Evolutionary conservation across 2,329 filamentous ascomycete genomes (phyloP), one percentile per base, ranked within the genome.

Genomic region (Xylaria sp.): DNA sequence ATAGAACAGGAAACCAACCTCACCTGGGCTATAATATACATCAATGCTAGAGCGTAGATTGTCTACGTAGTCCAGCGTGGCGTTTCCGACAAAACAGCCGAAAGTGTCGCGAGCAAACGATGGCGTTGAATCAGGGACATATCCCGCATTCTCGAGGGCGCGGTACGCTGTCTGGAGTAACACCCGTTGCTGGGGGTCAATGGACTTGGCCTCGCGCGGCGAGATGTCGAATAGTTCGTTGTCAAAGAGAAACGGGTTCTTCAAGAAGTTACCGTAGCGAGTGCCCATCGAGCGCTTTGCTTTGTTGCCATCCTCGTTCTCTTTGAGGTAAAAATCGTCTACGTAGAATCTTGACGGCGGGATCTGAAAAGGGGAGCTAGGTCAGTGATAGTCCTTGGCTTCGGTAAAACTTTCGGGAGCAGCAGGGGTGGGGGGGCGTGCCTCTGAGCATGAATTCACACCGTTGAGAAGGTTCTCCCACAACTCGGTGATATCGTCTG

Each of bases 201-300:
- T 36, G 11, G 34, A 69, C 64, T 56, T 71, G 51, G 69, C 71
- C 61, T 72, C 69, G 2, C 69, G 67, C 4, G 69, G 71, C 11
- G 71, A 72, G 19, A 72, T 72, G n/a, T 70, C 65, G 63, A 72
- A 71, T 19, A 69, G 60, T 7, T 67, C 56, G 42, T 68, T 67
- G 36, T 71, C 71, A 24, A 72, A 72, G 12, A 65, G 54, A 51
- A 67, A 71, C 6, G 69, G 64, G 54, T 68, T 67, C 56, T 60
- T 64, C 9, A 71, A 45, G 55, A 70, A 61, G 21, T 61, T 60
- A 1, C 54, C 54, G 11, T 56, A 36, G 34, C 63, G 56, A 11
- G 65, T 68, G 9, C 64, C 61, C 9, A 71, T 55, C 4, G 60
- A 66, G 14, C 66, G 55, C 45, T 61, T 66, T 1, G 57, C 60